A percentile compares a stretch with the other conserved stretches of the same genome.
These are phyloP conservation scores for Fusarium torreyae DNA, from an alignment of 2,329 filamentous ascomycete species.

Conservation along the genomic window DNA sequence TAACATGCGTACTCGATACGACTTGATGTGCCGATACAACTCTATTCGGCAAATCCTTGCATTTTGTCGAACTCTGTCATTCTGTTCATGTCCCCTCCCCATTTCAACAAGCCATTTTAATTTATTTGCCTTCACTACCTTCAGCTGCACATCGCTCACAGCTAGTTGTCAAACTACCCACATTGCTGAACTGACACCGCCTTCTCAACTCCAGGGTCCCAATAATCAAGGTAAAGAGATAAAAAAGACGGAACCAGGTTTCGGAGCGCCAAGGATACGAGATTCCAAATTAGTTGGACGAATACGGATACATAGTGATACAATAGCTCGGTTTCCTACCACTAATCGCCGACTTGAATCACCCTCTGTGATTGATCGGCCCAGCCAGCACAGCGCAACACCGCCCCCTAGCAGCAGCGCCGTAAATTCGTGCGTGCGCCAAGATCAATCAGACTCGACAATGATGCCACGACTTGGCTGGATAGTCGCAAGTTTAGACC, in stretches of 20 bases:
- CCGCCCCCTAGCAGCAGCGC: constrained; percentile 40
- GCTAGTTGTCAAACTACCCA: constrained; percentile 16
- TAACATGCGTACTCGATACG: constrained; percentile 34
- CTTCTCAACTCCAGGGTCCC: constrained; percentile 11
- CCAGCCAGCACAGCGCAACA: constrained; percentile 31
- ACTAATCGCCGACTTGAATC: constrained; percentile 30
- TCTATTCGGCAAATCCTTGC: constrained; percentile 35
- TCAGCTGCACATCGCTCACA: background rate
- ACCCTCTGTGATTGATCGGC: constrained; percentile 32
- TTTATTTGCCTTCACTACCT: background rate
- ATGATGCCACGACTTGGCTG: constrained; percentile 46
- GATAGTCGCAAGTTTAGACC: constrained; percentile 31
- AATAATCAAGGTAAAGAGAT: constrained; percentile 5
- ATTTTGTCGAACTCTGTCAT: constrained; percentile 27
- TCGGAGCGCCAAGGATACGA: constrained; percentile 14
- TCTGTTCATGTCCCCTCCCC: constrained; percentile 13
- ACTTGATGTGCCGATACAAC: constrained; percentile 44
- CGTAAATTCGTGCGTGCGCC: constrained; percentile 37
- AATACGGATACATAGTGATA: constrained; percentile 21
- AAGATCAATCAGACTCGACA: constrained; percentile 40
- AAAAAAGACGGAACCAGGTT: constrained; percentile 22
- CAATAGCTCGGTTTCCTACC: constrained; percentile 33
- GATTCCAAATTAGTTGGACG: constrained; percentile 12
- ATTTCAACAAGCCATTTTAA: constrained; percentile 3
- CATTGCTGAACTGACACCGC: constrained; percentile 23